Conservation (phyloP, 2,329 filamentous ascomycete genomes). For the Arachnomyces sp. region DNA sequence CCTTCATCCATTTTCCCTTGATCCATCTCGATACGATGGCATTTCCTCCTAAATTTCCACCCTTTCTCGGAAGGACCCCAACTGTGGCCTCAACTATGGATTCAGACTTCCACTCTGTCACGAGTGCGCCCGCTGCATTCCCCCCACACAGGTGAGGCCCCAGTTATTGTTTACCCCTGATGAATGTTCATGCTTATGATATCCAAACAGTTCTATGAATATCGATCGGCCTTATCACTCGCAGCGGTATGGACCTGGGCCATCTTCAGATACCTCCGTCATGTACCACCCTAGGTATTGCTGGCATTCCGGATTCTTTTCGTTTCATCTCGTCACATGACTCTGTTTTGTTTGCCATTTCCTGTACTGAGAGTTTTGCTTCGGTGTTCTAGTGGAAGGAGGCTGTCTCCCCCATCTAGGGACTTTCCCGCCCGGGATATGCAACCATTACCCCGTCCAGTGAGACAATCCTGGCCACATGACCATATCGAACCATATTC, state of each 20-base stretch:
- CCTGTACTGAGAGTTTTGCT: slow-evolving; percentile 2
- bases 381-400: slow-evolving; percentile 7
- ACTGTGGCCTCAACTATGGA: slow-evolving; percentile 10
- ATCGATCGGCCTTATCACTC: slow-evolving; percentile 6
- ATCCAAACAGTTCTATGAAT: slow-evolving; percentile 7
- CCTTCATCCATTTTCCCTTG: background rate
- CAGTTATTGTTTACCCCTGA: slow-evolving; percentile 1
- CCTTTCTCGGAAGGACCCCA: slow-evolving; percentile 4
- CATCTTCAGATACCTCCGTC: slow-evolving; percentile 2
- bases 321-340: background rate
- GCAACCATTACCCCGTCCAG: slow-evolving; percentile 10
- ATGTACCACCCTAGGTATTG: slow-evolving; percentile 7
- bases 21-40: background rate
- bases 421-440: slow-evolving; percentile 6
- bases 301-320: background rate
- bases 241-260: slow-evolving; percentile 4
- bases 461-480: slow-evolving; percentile 22
- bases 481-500: slow-evolving; percentile 23
- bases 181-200: slow-evolving; percentile 7
- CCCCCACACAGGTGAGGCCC: slow-evolving; percentile 12
- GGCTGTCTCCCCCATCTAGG: slow-evolving; percentile 8
- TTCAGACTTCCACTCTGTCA: slow-evolving; percentile 8
- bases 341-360: slow-evolving; percentile 1
- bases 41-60: slow-evolving; percentile 1
- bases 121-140: slow-evolving; percentile 9